These are phyloP conservation scores for Streptanthus diversifolius DNA, from an alignment of 345 rosid genomes.

Conservation along the genomic window DNA sequence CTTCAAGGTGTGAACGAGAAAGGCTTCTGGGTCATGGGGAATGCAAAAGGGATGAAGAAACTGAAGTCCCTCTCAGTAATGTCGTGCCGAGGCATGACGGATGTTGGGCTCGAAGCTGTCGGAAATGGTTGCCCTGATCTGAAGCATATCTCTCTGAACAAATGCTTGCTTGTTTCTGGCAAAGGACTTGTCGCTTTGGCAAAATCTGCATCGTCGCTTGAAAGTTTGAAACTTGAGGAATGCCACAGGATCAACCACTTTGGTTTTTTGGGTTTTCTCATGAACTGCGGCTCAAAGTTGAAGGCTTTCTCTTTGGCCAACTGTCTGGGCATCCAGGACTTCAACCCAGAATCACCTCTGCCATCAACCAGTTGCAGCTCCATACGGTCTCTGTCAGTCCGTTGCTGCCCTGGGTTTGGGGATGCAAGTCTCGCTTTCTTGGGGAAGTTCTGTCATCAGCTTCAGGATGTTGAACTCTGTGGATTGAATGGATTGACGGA, in stretches of 20 bases:
- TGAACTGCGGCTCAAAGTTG: constrained; percentile 54
- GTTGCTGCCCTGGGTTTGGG: constrained; percentile 84
- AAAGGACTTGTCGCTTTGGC: constrained; percentile 71
- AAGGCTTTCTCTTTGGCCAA: constrained; percentile 60
- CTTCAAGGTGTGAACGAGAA: constrained; percentile 72
- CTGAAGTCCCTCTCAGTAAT: constrained; percentile 61
- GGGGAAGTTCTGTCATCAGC: constrained; percentile 70
- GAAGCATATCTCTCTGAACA: constrained; percentile 53
- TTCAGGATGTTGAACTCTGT: constrained; percentile 61
- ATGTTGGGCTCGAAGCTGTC: constrained; percentile 69
- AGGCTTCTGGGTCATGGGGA: constrained; percentile 99
- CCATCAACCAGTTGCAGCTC: constrained; percentile 50
- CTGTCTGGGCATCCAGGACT: constrained; percentile 70
- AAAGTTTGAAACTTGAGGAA: constrained; percentile 82
- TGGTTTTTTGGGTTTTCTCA: constrained; percentile 68
- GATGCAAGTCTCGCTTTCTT: constrained; percentile 57
- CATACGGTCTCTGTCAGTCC: constrained; percentile 52
- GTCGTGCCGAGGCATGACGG: constrained; percentile 79
- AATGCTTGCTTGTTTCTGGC: constrained; percentile 68
- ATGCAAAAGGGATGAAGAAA: constrained; percentile 75
- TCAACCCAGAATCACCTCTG: constrained; percentile 39
- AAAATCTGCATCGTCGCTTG: constrained; percentile 59
- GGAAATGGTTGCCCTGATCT: constrained; percentile 86
- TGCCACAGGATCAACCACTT: constrained; percentile 91
- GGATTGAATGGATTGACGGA: constrained; percentile 72